Evolutionary conservation across 2,329 filamentous ascomycete genomes (phyloP).

Genomic region (Talaromyces verruculosus): DNA sequence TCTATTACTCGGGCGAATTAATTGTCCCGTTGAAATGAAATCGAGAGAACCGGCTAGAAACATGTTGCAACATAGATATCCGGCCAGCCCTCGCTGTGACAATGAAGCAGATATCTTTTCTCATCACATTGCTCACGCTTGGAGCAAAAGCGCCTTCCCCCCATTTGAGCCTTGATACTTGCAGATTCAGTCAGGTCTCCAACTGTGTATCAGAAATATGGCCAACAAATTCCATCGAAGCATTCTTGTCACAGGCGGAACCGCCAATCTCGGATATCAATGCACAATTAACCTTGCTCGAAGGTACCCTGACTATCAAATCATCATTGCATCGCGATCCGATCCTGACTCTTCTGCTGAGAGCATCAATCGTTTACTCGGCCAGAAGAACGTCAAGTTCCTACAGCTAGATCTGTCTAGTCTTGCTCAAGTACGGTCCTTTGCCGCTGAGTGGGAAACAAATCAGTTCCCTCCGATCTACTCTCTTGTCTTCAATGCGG

Average conservation of each 20-base stretch:
- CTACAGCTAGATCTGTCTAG: conserved; percentile 48
- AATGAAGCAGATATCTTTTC: background rate
- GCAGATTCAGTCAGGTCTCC: background rate
- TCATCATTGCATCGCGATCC: conserved; percentile 49
- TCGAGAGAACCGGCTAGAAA: background rate
- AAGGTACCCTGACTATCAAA: conserved; percentile 41
- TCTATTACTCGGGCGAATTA: background rate
- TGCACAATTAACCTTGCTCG: conserved; percentile 44
- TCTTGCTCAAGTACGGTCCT: conserved; percentile 43
- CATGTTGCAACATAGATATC: background rate
- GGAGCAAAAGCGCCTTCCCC: background rate
- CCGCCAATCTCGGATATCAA: conserved; percentile 47
- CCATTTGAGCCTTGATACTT: background rate
- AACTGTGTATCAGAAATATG: background rate
- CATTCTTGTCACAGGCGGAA: conserved; percentile 50
- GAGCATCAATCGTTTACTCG: conserved; percentile 45
- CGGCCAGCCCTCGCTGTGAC: background rate
- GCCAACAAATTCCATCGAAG: background rate
- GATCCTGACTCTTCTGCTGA: conserved; percentile 44
- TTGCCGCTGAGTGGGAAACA: conserved; percentile 38
- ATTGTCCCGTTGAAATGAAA: background rate
- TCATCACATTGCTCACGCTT: background rate
- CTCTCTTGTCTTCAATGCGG: conserved; percentile 52
- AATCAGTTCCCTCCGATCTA: conserved; percentile 45
- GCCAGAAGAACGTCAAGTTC: conserved; percentile 45